Base-by-base conservation (phyloP, 495 filamentous ascomycete genomes). In the Annulohypoxylon stygium region DNA sequence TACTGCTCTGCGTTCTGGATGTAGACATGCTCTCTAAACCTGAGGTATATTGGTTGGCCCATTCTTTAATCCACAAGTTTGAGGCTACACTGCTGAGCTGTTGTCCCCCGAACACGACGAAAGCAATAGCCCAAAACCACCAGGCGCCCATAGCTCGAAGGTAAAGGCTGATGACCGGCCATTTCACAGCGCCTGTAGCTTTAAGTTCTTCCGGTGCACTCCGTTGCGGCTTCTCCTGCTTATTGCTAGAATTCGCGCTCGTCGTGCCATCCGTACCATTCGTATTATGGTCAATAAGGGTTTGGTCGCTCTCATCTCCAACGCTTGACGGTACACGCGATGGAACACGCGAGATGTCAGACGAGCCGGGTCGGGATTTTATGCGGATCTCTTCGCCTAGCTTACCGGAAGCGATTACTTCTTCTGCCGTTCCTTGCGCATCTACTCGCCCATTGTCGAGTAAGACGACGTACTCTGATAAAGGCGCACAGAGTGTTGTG, bases 51-150 rank as follows among this genome's bases (percentile, higher is more conserved):
- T 88, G 85, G 65, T 88, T 88, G 7, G 86, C 83, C 97, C 97
- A 99, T 75, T 95, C 86, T 73, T 93, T 88, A 71, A 99, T 97
- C 97, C 97, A 99, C 43, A 98, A 79, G 73, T 93, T 97, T 16
- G 93, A 94, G 9, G 92, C 92, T 12, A 98, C 92, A 11, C 91
- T 90, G 16, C 90, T 90, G 30, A 97, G 73, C 78, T 98, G 95
- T 77, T 97, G 93, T 51, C 90, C 81, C 12, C 83, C 87, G 77
- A 99, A 98, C 47, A 93, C 88, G 0, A 88, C 55, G 20, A 90
- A 78, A 20, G 95, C 92, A 53, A 90, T 75, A 50, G 91, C 76
- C 97, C 97, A 99, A 77, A 94, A 99, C 85, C 93, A 93, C 94
- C 95, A 97, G 4, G 88, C 86, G 8, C 97, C 97, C 97, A 98